Base-by-base conservation (phyloP, 768 basidiomycete species). In the Ramaria rubella region DNA sequence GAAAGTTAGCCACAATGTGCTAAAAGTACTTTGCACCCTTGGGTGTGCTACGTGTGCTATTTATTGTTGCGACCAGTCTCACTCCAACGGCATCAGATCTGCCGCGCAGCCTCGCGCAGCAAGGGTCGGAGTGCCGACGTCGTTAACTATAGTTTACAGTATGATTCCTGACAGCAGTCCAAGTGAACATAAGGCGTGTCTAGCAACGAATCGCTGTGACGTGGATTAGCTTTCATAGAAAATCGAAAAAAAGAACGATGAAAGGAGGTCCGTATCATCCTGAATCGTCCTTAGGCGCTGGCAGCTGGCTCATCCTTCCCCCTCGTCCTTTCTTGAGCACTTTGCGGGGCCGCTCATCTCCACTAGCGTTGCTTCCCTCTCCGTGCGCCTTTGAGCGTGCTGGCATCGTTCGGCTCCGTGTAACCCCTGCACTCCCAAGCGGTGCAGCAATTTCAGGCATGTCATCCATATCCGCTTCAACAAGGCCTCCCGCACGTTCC, bases 391-490 rank as follows among this genome's bases (percentile, higher is more conserved):
- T 33, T 8, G 44, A 67, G 36, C 77, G 63, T 36, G 78, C 75
- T 1, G 87, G 87, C 45, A 90, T 55, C 34, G 87, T 90, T 55
- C 81, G 77, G 64, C 87, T 86, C 24, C 87, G 76, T 49, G 72
- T 74, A 24, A 85, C 73, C 23, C 73, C 75, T 14, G 71, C 69
- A 2, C 72, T 65, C 8, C 68, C 66, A 15, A 33, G n/a, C n/a
- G 55, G 42, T 17, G 43, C n/a, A n/a, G n/a, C n/a, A n/a, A n/a
- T 56, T 30, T 14, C 5, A 27, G 55, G 33, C 24, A 26, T 14
- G 12, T 31, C 31, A 14, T 17, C 31, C 44, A 45, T 43, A 23
- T 26, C 23, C 11, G 44, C 46, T 34, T 45, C 27, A 30, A 42
- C 15, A 29, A 54, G 23, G 19, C 36, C 36, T 11, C 52, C 30